A percentile compares a stretch with the other conserved stretches of the same genome.
phyloP scores from a whole-genome alignment of 1,284 basidiomycete genomes.

The Ceratobasidium sp. region DNA sequence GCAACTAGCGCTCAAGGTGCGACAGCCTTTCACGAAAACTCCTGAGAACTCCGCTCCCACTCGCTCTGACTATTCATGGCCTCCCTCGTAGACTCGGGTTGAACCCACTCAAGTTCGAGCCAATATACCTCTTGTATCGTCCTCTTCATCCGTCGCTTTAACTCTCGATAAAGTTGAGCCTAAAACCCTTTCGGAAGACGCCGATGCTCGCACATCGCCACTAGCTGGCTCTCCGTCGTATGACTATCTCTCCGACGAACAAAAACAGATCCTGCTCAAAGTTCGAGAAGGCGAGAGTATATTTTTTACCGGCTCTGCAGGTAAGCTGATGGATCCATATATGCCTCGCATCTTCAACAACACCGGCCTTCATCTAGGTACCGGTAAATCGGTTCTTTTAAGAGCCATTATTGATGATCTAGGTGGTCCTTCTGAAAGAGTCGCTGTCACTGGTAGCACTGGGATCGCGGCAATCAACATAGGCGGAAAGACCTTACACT shows the following conservation, averaged over 20 bases:
- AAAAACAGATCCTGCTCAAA: slow-evolving; percentile 82
- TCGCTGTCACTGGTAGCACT: slow-evolving; percentile 70
- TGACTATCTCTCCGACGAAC: slow-evolving; percentile 69
- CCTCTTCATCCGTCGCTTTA: background rate
- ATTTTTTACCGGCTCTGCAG: slow-evolving; percentile 97
- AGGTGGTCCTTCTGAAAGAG: slow-evolving; percentile 59
- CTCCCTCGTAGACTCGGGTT: background rate
- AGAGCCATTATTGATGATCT: slow-evolving; percentile 67
- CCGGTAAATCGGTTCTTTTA: slow-evolving; percentile 70
- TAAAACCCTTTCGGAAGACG: background rate
- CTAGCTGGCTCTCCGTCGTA: background rate
- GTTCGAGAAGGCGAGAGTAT: slow-evolving; percentile 79
- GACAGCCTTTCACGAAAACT: no score
- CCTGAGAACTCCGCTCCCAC: no score
- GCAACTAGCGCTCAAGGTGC: no score
- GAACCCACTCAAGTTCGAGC: background rate
- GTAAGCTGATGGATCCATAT: slow-evolving; percentile 63
- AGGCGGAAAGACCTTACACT: slow-evolving; percentile 69
- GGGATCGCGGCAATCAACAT: slow-evolving; percentile 73
- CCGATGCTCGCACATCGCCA: background rate
- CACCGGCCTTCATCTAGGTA: slow-evolving; percentile 57
- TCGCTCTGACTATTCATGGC: no score
- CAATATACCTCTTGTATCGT: background rate
- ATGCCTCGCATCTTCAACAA: background rate
- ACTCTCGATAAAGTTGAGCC: background rate